Percentiles rank a stretch among this genome's conserved stretches.
Evolutionary conservation across 1,139 yeast genomes (phyloP).

Genomic region (Lodderomyces orthopsilosis): DNA sequence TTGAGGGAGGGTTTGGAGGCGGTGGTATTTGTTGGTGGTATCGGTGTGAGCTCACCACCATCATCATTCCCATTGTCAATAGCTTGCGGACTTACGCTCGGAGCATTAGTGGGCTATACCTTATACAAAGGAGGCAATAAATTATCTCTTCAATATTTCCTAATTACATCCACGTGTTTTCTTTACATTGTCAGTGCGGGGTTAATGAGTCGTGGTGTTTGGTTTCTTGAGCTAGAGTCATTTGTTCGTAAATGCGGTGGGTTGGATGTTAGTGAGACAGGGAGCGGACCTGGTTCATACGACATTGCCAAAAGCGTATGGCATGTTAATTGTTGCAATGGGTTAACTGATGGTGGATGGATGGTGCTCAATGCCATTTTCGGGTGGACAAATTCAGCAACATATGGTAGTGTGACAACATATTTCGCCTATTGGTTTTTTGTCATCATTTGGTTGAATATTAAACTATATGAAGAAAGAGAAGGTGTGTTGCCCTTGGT

Average conservation of each 20-base stretch:
- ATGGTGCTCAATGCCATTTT: conserved; percentile 86
- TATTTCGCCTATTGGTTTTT: conserved; percentile 75
- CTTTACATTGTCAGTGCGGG: conserved; percentile 46
- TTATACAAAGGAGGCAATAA: conserved; percentile 44
- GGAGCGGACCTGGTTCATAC: conserved; percentile 93
- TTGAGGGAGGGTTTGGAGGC: conserved; percentile 50
- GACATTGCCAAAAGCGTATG: conserved; percentile 77
- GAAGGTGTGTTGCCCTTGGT: conserved; percentile 57
- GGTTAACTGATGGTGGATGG: conserved; percentile 89
- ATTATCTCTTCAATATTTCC: conserved; percentile 40
- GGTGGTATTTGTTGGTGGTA: conserved; percentile 48
- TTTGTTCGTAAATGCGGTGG: conserved; percentile 71
- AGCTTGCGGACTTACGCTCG: conserved; percentile 33
- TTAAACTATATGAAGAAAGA: conserved; percentile 58
- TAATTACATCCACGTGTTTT: conserved; percentile 41
- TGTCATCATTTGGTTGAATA: conserved; percentile 52
- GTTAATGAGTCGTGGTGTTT: conserved; percentile 62
- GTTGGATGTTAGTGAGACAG: conserved; percentile 84
- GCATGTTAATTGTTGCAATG: conserved; percentile 98
- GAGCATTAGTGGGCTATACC: conserved; percentile 33
- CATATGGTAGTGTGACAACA: conserved; percentile 84
- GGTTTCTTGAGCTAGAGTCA: conserved; percentile 79
- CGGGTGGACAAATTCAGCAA: conserved; percentile 96
- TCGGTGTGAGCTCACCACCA: conserved; percentile 42
- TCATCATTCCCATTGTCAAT: conserved; percentile 41